Evolutionary conservation across 2,329 filamentous ascomycete species (phyloP).

Genomic region (Fusarium stilboides): DNA sequence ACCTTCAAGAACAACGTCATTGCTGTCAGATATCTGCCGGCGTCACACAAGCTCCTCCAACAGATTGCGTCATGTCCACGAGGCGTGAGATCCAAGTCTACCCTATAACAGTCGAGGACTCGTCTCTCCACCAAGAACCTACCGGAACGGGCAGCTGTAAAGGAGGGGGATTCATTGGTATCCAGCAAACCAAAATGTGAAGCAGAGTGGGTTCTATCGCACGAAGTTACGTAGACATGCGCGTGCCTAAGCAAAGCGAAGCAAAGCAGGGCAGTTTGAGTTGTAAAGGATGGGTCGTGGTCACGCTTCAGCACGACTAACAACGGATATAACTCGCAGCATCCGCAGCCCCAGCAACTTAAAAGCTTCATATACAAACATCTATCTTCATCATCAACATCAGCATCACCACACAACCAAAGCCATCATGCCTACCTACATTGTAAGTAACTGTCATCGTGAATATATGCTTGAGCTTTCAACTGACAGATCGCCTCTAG

Average conservation of each 20-base stretch:
- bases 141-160: conserved; percentile 26
- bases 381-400: conserved; percentile 23
- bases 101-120: conserved; percentile 39
- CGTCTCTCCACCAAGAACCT: conserved; percentile 22
- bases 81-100: conserved; percentile 20
- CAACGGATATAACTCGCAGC: conserved; percentile 46
- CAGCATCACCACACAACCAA: conserved; percentile 31
- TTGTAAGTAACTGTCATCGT: conserved; percentile 59
- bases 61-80: conserved; percentile 42
- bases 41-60: conserved; percentile 9
- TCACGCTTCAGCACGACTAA: conserved; percentile 45
- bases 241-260: conserved; percentile 9
- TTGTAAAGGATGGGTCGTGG: conserved; percentile 37
- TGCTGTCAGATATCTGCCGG: conserved; percentile 14
- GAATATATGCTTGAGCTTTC: neutral
- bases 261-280: conserved; percentile 32
- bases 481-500: conserved; percentile 61
- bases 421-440: conserved; percentile 69
- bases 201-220: conserved; percentile 33
- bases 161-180: conserved; percentile 40
- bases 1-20: conserved; percentile 28
- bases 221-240: conserved; percentile 35
- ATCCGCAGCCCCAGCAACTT: conserved; percentile 31
- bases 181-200: conserved; percentile 3
- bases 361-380: conserved; percentile 35